Evolutionary conservation across 2,329 filamentous ascomycete genomes (phyloP).

Genomic region (Emmonsiellopsis sp.): DNA sequence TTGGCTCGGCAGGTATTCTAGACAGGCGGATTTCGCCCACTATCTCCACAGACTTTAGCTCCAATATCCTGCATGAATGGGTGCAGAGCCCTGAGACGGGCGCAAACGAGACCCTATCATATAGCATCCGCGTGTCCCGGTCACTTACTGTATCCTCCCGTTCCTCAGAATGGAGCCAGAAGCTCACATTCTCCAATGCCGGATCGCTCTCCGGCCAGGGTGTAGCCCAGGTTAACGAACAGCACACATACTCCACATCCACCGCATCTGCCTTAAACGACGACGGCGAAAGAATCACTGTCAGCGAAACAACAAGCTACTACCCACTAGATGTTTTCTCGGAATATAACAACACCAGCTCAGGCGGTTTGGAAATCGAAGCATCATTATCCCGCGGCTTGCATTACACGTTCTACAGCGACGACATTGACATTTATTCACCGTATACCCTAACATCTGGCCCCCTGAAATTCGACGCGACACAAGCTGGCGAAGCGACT

Average conservation of each 20-base stretch:
- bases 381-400: slow-evolving; percentile 44
- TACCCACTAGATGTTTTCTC: background rate
- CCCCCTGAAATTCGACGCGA: slow-evolving; percentile 17
- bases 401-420: slow-evolving; percentile 29
- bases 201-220: slow-evolving; percentile 48
- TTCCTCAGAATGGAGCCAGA: slow-evolving; percentile 49
- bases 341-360: background rate
- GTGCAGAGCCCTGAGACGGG: slow-evolving; percentile 35
- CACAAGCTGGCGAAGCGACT: slow-evolving; percentile 21
- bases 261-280: slow-evolving; percentile 23
- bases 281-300: slow-evolving; percentile 4
- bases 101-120: slow-evolving; percentile 51
- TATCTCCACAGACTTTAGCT: slow-evolving; percentile 16
- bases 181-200: slow-evolving; percentile 47
- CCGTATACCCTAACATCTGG: slow-evolving; percentile 48
- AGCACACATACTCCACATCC: slow-evolving; percentile 41
- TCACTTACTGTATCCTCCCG: slow-evolving; percentile 45
- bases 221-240: slow-evolving; percentile 44
- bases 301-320: background rate
- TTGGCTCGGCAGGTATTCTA: background rate
- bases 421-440: slow-evolving; percentile 42
- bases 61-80: background rate
- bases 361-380: slow-evolving; percentile 32
- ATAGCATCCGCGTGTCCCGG: slow-evolving; percentile 50
- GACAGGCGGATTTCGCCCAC: slow-evolving; percentile 16